Evolutionary conservation across 1,139 yeast species (phyloP).

Genomic region (Martiniozyma asiatica): DNA sequence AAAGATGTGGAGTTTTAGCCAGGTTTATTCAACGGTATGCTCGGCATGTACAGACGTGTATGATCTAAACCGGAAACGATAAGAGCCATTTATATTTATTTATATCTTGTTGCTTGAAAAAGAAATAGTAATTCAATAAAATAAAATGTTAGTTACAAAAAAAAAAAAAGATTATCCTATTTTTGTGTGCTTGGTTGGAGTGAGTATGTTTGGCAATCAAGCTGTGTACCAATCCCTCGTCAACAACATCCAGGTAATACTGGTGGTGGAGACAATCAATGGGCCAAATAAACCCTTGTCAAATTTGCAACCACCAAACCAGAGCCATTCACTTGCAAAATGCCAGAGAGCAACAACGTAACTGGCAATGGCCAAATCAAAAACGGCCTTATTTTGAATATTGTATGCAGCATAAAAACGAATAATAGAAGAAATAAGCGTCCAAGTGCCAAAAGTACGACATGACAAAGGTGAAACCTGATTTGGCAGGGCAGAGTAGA

Average conservation of each 20-base stretch:
- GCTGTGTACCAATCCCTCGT: conserved; percentile 29
- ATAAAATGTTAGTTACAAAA: no score
- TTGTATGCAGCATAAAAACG: conserved; percentile 82
- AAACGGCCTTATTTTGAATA: conserved; percentile 55
- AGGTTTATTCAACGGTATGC: no score
- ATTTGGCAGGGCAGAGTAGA: conserved; percentile 56
- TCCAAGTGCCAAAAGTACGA: conserved; percentile 97
- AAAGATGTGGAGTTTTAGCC: no score
- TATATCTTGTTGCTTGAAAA: no score
- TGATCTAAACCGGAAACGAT: no score
- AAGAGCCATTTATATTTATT: no score
- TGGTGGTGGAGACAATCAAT: conserved; percentile 41
- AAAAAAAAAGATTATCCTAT: no score
- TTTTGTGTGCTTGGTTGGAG: no score
- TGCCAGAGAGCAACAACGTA: conserved; percentile 76
- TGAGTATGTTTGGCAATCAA: no score
- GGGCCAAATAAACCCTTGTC: conserved; percentile 92
- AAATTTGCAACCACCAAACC: conserved; percentile 65
- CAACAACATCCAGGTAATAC: conserved; percentile 36
- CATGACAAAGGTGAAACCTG: conserved; percentile 73
- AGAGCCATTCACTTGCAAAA: conserved; percentile 73
- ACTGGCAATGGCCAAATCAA: conserved; percentile 71
- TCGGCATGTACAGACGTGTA: no score
- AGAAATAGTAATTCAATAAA: no score
- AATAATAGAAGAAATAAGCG: conserved; percentile 71